These are phyloP conservation scores for Pseudogymnoascus sp. DNA, from an alignment of 2,329 filamentous ascomycete species.

Conservation along the genomic window DNA sequence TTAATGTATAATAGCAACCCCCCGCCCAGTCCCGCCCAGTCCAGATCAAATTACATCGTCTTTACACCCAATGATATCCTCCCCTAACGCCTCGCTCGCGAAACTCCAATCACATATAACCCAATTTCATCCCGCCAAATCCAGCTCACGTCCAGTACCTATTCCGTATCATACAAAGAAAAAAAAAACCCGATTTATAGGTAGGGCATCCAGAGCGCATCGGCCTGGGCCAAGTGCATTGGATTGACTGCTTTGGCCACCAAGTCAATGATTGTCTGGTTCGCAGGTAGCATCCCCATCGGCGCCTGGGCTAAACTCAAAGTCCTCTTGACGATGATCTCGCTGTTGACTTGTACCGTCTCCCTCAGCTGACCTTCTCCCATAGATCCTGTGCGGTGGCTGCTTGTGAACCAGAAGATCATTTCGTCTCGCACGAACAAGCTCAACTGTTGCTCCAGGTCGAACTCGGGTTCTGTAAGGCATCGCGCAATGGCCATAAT, in stretches of 20 bases:
- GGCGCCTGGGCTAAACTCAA: conserved; percentile 67
- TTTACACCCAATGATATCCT: not conserved
- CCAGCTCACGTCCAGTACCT: not conserved
- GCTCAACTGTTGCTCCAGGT: conserved; percentile 89
- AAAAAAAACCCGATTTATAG: conserved; percentile 41
- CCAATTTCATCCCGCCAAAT: not conserved
- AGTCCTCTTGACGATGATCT: conserved; percentile 85
- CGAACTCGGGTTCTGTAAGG: conserved; percentile 77
- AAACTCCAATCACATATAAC: conserved; percentile 1
- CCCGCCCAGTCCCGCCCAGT: not conserved
- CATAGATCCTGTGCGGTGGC: conserved; percentile 53
- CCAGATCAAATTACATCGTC: not conserved
- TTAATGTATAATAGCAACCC: conserved; percentile 3
- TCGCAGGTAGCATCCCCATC: conserved; percentile 77
- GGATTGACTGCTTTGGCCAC: conserved; percentile 92
- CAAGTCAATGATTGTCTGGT: conserved; percentile 93
- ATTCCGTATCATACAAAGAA: not conserved
- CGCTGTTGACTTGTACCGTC: conserved; percentile 74
- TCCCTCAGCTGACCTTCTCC: conserved; percentile 61
- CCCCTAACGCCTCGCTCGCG: conserved; percentile 4
- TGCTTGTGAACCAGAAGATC: conserved; percentile 88
- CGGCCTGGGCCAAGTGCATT: conserved; percentile 76
- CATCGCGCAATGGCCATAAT: conserved; percentile 96
- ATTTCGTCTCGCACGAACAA: conserved; percentile 97
- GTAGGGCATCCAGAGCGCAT: conserved; percentile 97